Conservation (phyloP, 1,284 basidiomycete genomes). For the Ustilago loliicola region DNA sequence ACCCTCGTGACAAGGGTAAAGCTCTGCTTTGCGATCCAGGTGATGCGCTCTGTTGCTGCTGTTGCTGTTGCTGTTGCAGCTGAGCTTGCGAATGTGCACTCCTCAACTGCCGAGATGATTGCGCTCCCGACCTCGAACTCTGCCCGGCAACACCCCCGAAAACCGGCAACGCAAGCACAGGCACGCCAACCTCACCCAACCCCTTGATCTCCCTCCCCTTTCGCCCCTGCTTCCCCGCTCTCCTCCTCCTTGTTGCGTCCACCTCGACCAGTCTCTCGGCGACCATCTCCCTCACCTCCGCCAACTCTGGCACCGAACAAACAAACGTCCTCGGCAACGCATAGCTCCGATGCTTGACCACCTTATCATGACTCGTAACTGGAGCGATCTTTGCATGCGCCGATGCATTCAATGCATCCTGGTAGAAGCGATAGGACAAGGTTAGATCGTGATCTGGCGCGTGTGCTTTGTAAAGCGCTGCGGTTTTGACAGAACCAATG, state of each 20-base stretch:
- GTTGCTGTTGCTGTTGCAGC: background rate
- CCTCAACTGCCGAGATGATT: background rate
- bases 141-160: too few species aligned
- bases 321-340: conserved; percentile 44
- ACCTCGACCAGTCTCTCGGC: conserved; percentile 4
- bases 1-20: background rate
- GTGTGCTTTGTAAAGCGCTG: conserved; percentile 32
- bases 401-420: conserved; percentile 44
- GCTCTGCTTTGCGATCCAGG: conserved; percentile 6
- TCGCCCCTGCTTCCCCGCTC: background rate
- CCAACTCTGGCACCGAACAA: conserved; percentile 24
- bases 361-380: conserved; percentile 29
- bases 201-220: background rate
- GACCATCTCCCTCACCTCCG: conserved; percentile 12
- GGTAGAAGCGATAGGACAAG: conserved; percentile 44
- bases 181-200: background rate
- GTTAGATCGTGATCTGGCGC: conserved; percentile 50
- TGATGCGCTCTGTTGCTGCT: conserved; percentile 5
- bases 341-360: conserved; percentile 34
- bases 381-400: conserved; percentile 35
- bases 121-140: too few species aligned
- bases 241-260: background rate
- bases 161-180: background rate
- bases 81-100: background rate
- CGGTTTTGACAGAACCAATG: conserved; percentile 56